Conservation (phyloP, 805 yeast genomes). For the Lipomyces lipofer region DNA sequence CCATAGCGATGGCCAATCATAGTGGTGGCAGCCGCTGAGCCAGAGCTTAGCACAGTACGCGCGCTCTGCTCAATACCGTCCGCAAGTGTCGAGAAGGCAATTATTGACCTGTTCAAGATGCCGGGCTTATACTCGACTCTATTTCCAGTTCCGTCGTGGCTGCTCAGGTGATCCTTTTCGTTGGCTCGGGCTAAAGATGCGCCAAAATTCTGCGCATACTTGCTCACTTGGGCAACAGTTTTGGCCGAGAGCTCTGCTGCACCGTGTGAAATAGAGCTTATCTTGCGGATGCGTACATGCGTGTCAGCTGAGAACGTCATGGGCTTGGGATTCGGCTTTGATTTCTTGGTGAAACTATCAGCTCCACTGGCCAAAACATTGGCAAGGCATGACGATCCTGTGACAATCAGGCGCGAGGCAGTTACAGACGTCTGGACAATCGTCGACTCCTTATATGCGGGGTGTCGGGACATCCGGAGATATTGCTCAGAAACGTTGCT, state of each 20-base stretch:
- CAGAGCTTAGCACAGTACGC: neutral
- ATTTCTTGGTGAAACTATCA: neutral
- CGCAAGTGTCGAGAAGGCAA: slow-evolving; percentile 1
- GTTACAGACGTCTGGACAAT: neutral
- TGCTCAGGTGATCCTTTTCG: neutral
- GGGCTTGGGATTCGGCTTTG: slow-evolving; percentile 1
- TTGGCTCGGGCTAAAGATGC: neutral
- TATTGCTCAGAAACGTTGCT: neutral
- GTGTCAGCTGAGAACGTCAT: neutral
- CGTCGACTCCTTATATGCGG: neutral
- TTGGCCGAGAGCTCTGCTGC: neutral
- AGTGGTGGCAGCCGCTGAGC: neutral
- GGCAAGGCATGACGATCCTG: neutral
- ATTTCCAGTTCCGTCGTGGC: neutral
- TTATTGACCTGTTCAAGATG: neutral
- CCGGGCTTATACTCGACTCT: neutral
- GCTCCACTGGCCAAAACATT: neutral
- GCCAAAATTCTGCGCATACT: neutral
- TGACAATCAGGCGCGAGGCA: neutral
- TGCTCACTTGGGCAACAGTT: neutral
- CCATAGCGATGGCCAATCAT: slow-evolving; percentile 1
- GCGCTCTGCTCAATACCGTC: neutral
- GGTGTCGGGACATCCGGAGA: neutral
- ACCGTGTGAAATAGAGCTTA: neutral
- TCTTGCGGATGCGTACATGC: neutral